Conservation (phyloP, 2,329 filamentous ascomycete species). For the Hymenoscyphus repandus region DNA sequence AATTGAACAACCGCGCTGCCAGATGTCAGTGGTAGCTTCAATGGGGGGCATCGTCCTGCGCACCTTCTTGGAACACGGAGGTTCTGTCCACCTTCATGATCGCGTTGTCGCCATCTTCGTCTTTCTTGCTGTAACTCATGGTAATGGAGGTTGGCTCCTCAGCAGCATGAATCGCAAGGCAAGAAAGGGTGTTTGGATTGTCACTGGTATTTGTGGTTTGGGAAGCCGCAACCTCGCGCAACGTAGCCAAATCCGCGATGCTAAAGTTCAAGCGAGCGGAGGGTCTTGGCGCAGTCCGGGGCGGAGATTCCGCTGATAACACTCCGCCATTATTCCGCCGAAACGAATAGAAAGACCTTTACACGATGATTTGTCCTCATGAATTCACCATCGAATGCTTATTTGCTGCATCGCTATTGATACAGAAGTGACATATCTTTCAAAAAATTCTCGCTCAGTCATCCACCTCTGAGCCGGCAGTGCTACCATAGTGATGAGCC, state of each 20-base stretch:
- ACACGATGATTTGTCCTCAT: too few relatives aligned
- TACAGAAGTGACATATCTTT: too few relatives aligned
- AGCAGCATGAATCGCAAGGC: conserved; percentile 32
- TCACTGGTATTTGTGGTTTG: neutral
- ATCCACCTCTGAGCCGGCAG: too few relatives aligned
- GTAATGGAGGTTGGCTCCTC: conserved; percentile 35
- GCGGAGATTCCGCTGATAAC: too few relatives aligned
- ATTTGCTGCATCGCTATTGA: too few relatives aligned
- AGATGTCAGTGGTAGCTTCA: conserved; percentile 35
- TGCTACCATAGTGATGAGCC: too few relatives aligned
- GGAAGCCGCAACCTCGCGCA: conserved; percentile 6
- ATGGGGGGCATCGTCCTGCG: conserved; percentile 21
- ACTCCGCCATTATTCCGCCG: too few relatives aligned
- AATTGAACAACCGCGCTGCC: conserved; percentile 93
- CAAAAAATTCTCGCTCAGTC: too few relatives aligned
- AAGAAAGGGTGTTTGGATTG: conserved; percentile 11
- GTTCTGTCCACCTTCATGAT: conserved; percentile 97
- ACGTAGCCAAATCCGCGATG: conserved; percentile 8
- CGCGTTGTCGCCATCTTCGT: conserved; percentile 91
- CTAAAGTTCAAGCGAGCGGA: neutral
- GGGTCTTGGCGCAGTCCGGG: conserved; percentile 1
- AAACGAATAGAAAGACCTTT: too few relatives aligned
- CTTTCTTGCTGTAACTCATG: conserved; percentile 99
- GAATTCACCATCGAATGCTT: too few relatives aligned
- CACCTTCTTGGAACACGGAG: conserved; percentile 98